These are phyloP conservation scores for Quaeritorhiza haematococci DNA, from an alignment of 371 early-diverging fungal genomes.

Conservation along the genomic window DNA sequence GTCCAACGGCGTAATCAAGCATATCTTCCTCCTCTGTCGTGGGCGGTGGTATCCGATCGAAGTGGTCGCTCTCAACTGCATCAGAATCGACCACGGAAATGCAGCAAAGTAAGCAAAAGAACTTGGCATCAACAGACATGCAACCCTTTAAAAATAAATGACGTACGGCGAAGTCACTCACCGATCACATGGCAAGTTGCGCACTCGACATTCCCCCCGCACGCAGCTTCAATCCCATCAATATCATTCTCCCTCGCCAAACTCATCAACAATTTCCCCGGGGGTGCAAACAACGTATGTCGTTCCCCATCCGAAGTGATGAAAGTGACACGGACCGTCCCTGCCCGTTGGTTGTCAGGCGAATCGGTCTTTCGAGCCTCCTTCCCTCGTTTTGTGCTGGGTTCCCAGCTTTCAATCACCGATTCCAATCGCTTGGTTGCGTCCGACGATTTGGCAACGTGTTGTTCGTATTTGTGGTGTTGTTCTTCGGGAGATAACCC, in stretches of 20 bases:
- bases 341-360: background rate
- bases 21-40: conserved; percentile 21
- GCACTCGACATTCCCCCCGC: conserved; percentile 24
- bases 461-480: background rate
- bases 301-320: background rate
- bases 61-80: too few species aligned
- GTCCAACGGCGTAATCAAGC: conserved; percentile 21
- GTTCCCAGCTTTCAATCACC: too few species aligned
- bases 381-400: too few species aligned
- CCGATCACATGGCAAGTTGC: conserved; percentile 25
- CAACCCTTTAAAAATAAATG: too few species aligned
- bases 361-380: background rate
- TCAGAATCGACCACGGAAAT: too few species aligned
- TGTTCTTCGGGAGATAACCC: conserved; percentile 7
- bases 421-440: background rate
- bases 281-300: background rate
- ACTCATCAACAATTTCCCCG: conserved; percentile 12
- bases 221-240: conserved; percentile 17
- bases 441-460: background rate
- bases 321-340: conserved; percentile 5
- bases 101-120: too few species aligned
- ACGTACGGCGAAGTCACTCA: too few species aligned
- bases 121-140: too few species aligned
- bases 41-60: conserved; percentile 6
- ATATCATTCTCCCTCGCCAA: conserved; percentile 9